These are phyloP conservation scores for Abrus precatorius DNA, from an alignment of 306 rosid species.

Conservation along the genomic window DNA sequence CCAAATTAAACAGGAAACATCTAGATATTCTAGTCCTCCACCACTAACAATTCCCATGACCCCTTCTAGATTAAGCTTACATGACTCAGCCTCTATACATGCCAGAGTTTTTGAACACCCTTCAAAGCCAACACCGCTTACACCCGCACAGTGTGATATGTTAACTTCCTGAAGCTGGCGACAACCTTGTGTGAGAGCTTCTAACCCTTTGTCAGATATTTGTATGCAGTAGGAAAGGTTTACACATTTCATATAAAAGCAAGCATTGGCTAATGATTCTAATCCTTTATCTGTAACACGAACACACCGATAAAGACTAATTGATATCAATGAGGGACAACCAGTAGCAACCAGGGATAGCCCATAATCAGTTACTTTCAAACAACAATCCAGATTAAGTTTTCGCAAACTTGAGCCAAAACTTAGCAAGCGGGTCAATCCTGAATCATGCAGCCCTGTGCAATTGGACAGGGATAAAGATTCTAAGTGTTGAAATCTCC, in stretches of 20 bases:
- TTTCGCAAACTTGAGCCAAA: constrained; percentile 65
- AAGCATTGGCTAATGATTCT: constrained; percentile 54
- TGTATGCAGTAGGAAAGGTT: constrained; percentile 63
- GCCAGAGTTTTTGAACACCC: constrained; percentile 68
- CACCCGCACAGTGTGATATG: constrained; percentile 56
- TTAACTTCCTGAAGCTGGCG: constrained; percentile 58
- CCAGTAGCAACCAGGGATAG: constrained; percentile 58
- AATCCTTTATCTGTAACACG: constrained; percentile 61
- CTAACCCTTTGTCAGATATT: constrained; percentile 63
- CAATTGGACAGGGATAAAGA: constrained; percentile 71
- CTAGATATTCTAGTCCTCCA: constrained; percentile 63
- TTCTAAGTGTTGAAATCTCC: constrained; percentile 68
- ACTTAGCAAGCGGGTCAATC: constrained; percentile 52
- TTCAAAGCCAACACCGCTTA: constrained; percentile 60
- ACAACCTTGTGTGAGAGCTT: constrained; percentile 56
- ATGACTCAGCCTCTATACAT: constrained; percentile 65
- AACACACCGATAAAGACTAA: constrained; percentile 67
- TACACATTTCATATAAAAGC: constrained; percentile 58
- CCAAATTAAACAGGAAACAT: constrained; percentile 56
- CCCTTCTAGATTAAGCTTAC: constrained; percentile 61
- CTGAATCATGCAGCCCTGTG: constrained; percentile 59
- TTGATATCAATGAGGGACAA: constrained; percentile 54
- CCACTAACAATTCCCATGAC: constrained; percentile 62
- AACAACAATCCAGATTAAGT: constrained; percentile 65
- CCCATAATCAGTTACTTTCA: constrained; percentile 63